Evolutionary conservation across 495 filamentous ascomycete species (phyloP).

Genomic region (Talaromyces wortmannii): DNA sequence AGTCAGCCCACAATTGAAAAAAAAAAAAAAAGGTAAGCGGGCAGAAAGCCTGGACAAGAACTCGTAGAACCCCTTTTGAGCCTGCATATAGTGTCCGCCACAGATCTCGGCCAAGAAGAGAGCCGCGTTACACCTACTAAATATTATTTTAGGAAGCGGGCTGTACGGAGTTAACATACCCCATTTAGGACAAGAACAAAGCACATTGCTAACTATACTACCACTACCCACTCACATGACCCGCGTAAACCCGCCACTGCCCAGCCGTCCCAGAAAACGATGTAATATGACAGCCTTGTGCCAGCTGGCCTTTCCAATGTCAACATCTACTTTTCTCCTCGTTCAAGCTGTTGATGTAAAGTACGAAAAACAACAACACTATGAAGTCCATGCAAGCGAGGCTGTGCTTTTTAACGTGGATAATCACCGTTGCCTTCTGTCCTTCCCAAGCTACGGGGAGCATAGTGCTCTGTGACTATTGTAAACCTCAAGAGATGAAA

Average conservation of each 20-base stretch:
- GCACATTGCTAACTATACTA: too few relatives aligned
- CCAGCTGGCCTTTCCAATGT: background rate
- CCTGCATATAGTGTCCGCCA: background rate
- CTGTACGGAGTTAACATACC: too few relatives aligned
- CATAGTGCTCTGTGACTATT: background rate
- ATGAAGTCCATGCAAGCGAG: conserved; percentile 1
- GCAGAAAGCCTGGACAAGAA: background rate
- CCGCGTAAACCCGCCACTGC: too few relatives aligned
- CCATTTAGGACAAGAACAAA: too few relatives aligned
- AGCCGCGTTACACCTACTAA: background rate
- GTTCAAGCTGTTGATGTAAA: background rate
- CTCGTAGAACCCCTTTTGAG: background rate
- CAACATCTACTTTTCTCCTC: background rate
- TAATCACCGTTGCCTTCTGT: background rate
- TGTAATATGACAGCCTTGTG: too few relatives aligned
- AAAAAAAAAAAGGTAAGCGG: background rate
- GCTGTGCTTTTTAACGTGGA: background rate
- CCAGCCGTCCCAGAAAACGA: too few relatives aligned
- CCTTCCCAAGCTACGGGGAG: background rate
- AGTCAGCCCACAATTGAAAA: too few relatives aligned
- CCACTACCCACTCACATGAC: too few relatives aligned
- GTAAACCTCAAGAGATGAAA: background rate
- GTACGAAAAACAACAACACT: background rate
- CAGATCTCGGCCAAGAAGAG: background rate
- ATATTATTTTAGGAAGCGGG: background rate